These are phyloP conservation scores for Cornus florida DNA, from an alignment of 148 eudicot species.

Conservation along the genomic window DNA sequence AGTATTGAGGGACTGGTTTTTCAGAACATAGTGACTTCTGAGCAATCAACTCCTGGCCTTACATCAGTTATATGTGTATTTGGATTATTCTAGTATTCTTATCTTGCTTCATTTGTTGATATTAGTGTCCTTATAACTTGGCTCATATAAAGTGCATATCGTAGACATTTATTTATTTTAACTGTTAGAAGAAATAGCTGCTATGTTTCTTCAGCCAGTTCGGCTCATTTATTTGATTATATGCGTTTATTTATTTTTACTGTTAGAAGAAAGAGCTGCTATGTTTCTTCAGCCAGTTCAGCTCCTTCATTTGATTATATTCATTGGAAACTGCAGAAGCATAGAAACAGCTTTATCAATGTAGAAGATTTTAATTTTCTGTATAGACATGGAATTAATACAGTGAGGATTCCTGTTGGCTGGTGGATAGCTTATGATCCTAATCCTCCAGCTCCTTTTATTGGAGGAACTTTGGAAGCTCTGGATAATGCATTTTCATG, in stretches of 20 bases:
- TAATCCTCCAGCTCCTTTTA: constrained; percentile 79
- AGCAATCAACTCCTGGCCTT: not conserved
- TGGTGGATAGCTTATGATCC: constrained; percentile 94
- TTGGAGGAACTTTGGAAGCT: constrained; percentile 70
- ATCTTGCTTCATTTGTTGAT: not conserved
- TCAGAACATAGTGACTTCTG: not conserved
- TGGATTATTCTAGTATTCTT: not conserved
- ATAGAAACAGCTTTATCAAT: constrained; percentile 69
- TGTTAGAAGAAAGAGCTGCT: not conserved
- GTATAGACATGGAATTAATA: constrained; percentile 60
- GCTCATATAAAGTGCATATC: not conserved
- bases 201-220: not conserved
- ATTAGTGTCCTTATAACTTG: not conserved
- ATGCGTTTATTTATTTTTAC: not conserved
- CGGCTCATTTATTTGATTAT: constrained; percentile 8
- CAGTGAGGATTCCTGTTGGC: constrained; percentile 90
- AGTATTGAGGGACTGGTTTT: not conserved
- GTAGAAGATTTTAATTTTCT: constrained; percentile 61
- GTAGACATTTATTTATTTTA: not conserved
- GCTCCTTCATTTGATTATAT: constrained; percentile 9
- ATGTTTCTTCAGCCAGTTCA: not conserved
- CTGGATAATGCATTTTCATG: constrained; percentile 83
- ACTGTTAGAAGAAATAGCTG: not conserved
- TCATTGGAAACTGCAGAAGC: constrained; percentile 54
- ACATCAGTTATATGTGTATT: not conserved